Base-by-base conservation (phyloP, 495 filamentous ascomycete genomes). In the Xylaria bambusicola region DNA sequence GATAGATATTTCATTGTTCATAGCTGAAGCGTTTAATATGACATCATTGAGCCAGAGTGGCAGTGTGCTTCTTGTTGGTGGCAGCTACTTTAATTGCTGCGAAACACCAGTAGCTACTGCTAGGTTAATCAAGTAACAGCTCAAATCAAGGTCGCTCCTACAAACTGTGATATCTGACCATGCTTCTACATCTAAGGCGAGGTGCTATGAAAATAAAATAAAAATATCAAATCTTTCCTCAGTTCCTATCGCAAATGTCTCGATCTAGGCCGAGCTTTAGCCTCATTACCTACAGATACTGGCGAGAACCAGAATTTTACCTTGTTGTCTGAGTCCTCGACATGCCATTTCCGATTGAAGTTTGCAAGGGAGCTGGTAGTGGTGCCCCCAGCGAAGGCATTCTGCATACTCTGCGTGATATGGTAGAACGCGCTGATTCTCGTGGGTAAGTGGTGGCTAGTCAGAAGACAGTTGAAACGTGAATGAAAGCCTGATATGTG, bases 401-500 rank as follows among this genome's bases (percentile, higher is more conserved):
- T n/a, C n/a, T 60, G 21, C 50, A 21, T 40, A 53, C 38, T 23
- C 48, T 60, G 1, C 48, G 57, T 21, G 31, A 46, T 6, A 46
- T 52, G 10, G 49, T 60, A 1, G 41, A 47, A 35, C 38, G 57
- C 15, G 31, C 27, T 31, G 57, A 60, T 40, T 41, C 29, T 31
- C 57, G 57, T 5, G 31, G 57, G 57, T 60, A 53, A 60, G 47
- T 12, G n/a, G 10, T 15, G 24, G 21, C 20, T 4, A 27, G 5
- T 9, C 4, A 7, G 8, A 9, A n/a, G 12, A 0, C 2, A 4
- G 18, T 24, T 2, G 13, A 24, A 46, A 36, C 9, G 18, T 44
- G 10, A 3, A 5, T 21, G 23, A 27, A 31, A 15, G 15, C 2
- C 29, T 52, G 17, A 52, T 40, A 5, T 13, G 1, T 45, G 1